phyloP scores from a whole-genome alignment of 495 filamentous ascomycete genomes.

The Elasticomyces elasticus region DNA sequence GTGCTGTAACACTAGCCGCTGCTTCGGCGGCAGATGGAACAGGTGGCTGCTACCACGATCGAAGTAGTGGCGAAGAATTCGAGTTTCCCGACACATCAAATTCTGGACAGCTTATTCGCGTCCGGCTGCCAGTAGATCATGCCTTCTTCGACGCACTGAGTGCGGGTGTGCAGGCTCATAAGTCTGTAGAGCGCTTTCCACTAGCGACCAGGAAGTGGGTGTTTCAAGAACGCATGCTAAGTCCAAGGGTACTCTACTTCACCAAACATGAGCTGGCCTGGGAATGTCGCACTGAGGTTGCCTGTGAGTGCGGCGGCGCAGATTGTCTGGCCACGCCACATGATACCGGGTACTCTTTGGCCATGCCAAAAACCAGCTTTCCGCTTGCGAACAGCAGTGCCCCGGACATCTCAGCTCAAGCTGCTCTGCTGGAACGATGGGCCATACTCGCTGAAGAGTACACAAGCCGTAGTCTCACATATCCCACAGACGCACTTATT shows the following conservation, averaged over 20 bases:
- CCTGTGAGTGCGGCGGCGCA: conserved; percentile 6
- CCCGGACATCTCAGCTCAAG: background rate
- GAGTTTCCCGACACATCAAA: background rate
- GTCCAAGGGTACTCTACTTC: conserved; percentile 22
- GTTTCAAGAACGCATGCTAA: conserved; percentile 23
- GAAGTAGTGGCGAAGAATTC: background rate
- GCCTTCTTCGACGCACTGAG: background rate
- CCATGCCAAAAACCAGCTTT: background rate
- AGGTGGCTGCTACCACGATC: background rate
- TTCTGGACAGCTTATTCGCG: background rate
- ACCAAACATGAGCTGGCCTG: conserved; percentile 16
- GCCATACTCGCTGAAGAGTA: background rate
- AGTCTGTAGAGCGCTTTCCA: conserved; percentile 18
- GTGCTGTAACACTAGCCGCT: conserved; percentile 31
- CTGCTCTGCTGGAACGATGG: background rate
- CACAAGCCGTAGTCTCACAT: background rate
- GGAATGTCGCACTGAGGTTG: conserved; percentile 12
- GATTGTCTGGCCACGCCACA: background rate
- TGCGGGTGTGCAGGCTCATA: background rate
- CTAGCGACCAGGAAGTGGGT: conserved; percentile 19
- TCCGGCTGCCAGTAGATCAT: background rate
- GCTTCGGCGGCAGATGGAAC: background rate
- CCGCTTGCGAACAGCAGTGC: background rate
- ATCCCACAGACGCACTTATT: background rate
- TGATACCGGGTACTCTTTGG: background rate